Base-by-base conservation (phyloP, 1,284 basidiomycete species). In the Gymnopus androsaceus region DNA sequence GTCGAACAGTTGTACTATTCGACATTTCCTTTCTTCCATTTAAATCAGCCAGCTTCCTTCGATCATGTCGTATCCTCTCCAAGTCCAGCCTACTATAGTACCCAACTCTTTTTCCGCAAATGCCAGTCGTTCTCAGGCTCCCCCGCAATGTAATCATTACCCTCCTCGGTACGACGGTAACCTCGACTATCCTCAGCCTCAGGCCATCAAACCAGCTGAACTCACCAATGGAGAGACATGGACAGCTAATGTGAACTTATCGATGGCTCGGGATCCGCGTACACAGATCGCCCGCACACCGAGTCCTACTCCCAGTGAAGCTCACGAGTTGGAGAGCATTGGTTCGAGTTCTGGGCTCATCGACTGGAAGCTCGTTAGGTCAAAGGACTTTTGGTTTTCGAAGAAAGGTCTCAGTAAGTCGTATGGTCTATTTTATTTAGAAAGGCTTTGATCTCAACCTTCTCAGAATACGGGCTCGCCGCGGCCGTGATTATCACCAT, bases 221-320 rank as follows among this genome's bases (percentile, higher is more conserved):
- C 41, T 42, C 17, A 25, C 28, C 28, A 25, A 42, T 27, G 41
- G 41, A 5, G 41, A 42, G 23, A 25, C 23, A 42, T 42, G 41
- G 41, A 42, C 25, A 12, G n/a, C n/a, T n/a, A 42, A 21, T 8
- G 41, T 42, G 17, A 42, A 42, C 4, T 21, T 42, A 11, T 11
- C 41, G 23, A 12, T 42, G 12, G 23, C 41, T 42, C 41, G 28
- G 7, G 28, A 46, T 46, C 44, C 44, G 19, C 44, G 28, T 6
- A 2, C 25, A 4, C 44, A 27, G 14, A 50, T 50, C 1, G 25
- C 33, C 21, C 65, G 82, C 36, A 84, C 83, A 4, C 82, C 82
- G 11, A 84, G 82, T 59, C 83, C 83, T 0, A 83, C 84, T 0
- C 84, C 84, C 3, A 83, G 81, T 61, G 83, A 85, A 66, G 66